A percentile compares a stretch with the other conserved stretches of the same genome.
phyloP scores from a whole-genome alignment of 2,329 filamentous ascomycete species.

The Talaromyces sp. region DNA sequence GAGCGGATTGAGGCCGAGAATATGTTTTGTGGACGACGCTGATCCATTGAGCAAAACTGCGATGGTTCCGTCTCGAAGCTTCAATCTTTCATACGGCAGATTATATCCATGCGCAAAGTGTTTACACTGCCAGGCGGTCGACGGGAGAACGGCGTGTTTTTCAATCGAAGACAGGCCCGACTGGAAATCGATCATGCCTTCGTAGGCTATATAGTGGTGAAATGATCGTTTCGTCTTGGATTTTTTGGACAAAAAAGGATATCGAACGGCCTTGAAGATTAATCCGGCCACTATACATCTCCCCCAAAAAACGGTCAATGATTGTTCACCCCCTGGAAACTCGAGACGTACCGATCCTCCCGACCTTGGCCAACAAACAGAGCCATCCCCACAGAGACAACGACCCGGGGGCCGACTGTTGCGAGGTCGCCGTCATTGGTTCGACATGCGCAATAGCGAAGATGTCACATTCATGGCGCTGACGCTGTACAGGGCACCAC shows the following conservation, averaged over 20 bases:
- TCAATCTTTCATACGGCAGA: background rate
- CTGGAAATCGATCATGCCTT: slow-evolving; percentile 16
- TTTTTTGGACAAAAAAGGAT: background rate
- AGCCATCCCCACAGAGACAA: slow-evolving; percentile 12
- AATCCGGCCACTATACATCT: background rate
- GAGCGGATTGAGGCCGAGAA: background rate
- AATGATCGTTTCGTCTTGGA: background rate
- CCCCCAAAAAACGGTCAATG: background rate
- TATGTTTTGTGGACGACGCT: background rate
- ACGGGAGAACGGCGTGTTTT: slow-evolving; percentile 5
- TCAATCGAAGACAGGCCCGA: slow-evolving; percentile 4
- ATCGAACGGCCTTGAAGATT: background rate
- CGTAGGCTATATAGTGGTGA: slow-evolving; percentile 9
- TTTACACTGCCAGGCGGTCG: slow-evolving; percentile 2
- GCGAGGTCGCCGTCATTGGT: background rate
- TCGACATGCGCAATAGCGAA: background rate
- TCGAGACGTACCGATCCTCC: slow-evolving; percentile 7
- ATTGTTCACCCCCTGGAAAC: background rate
- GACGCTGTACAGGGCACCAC: background rate
- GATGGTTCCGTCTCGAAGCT: slow-evolving; percentile 7
- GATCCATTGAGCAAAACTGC: slow-evolving; percentile 9
- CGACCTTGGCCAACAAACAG: slow-evolving; percentile 12
- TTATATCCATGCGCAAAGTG: background rate
- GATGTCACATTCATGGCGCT: background rate
- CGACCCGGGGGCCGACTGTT: background rate